Conservation (phyloP, 306 rosid genomes). For the Medicago ruthenica region DNA sequence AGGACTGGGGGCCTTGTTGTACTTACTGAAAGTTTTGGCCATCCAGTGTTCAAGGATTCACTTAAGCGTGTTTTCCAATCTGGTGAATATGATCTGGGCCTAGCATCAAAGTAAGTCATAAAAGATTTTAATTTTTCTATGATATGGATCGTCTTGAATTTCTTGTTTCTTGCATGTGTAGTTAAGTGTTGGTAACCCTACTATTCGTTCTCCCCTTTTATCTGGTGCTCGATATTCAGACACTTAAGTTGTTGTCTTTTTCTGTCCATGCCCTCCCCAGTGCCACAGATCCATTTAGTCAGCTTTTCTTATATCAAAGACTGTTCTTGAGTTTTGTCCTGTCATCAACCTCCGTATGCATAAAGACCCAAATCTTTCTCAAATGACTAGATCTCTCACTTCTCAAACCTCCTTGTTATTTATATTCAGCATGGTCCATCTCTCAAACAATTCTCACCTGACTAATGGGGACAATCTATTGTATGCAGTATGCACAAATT, state of each 20-base stretch:
- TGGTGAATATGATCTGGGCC: slow-evolving; percentile 84
- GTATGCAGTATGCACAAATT: slow-evolving; percentile 14
- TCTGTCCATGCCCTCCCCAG: slow-evolving; percentile 11
- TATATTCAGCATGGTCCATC: neutral
- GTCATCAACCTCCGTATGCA: neutral
- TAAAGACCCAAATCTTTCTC: slow-evolving; percentile 10
- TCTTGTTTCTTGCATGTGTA: slow-evolving; percentile 12
- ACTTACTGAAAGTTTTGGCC: slow-evolving; percentile 98
- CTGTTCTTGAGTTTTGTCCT: neutral
- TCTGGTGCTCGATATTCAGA: neutral
- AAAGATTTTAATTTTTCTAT: slow-evolving; percentile 28
- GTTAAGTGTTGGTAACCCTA: slow-evolving; percentile 27
- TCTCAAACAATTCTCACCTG: no score
- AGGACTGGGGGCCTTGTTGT: slow-evolving; percentile 96
- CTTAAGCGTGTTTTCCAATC: slow-evolving; percentile 76
- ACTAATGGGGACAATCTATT: slow-evolving; percentile 6
- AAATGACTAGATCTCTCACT: neutral
- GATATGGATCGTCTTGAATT: slow-evolving; percentile 16
- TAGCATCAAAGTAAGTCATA: slow-evolving; percentile 82
- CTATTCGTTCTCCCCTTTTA: slow-evolving; percentile 1
- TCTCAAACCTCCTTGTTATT: neutral
- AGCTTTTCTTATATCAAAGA: neutral
- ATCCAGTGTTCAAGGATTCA: slow-evolving; percentile 87
- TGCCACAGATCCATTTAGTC: slow-evolving; percentile 1
- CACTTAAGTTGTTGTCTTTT: neutral